A percentile compares a stretch with the other conserved stretches of the same genome.
phyloP scores from a whole-genome alignment of 345 rosid genomes.

The Eucalyptus melliodora region DNA sequence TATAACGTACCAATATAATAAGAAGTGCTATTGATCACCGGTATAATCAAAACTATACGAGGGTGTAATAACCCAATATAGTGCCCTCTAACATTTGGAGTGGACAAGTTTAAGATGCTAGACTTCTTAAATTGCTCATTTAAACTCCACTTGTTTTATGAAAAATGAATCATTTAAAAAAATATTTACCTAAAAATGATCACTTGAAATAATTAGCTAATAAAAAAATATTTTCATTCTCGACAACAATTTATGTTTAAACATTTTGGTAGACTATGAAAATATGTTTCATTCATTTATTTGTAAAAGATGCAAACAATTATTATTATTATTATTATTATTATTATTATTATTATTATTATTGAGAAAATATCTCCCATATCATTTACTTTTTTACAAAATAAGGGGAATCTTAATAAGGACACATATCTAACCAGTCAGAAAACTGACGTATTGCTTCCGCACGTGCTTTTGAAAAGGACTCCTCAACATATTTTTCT shows the following conservation, averaged over 20 bases:
- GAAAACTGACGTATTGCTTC: background rate
- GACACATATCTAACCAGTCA: background rate
- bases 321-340: background rate
- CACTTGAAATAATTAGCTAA: background rate
- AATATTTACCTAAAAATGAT: background rate
- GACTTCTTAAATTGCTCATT: background rate
- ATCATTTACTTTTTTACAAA: background rate
- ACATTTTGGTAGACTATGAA: background rate
- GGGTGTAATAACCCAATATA: background rate
- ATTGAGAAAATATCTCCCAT: background rate
- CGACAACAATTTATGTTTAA: background rate
- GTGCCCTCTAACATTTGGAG: background rate
- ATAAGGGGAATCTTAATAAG: background rate
- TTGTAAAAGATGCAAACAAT: background rate
- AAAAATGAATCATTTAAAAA: background rate
- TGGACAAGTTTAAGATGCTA: background rate
- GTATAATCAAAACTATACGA: background rate
- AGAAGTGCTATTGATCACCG: background rate
- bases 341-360: too few species aligned
- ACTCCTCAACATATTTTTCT: background rate
- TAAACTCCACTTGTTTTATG: background rate
- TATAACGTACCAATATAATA: background rate
- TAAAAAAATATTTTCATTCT: background rate
- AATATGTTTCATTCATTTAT: background rate
- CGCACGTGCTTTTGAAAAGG: background rate